phyloP scores from a whole-genome alignment of 1,284 basidiomycete species.

The Pseudozyma sp. region DNA sequence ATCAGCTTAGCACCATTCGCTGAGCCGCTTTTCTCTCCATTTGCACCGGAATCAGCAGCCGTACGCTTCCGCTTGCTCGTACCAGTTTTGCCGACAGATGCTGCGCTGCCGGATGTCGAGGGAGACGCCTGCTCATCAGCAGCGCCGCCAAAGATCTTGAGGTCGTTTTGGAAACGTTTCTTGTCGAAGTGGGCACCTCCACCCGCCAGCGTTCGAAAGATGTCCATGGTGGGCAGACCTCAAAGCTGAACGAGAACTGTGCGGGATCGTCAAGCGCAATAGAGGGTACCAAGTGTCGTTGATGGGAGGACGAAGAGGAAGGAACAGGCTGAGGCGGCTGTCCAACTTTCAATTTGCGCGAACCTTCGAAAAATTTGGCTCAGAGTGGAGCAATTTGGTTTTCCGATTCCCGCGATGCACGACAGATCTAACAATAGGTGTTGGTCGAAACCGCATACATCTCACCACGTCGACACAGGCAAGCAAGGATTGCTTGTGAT shows the following conservation, averaged over 20 bases:
- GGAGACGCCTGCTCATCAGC: slow-evolving; percentile 10
- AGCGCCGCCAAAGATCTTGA: slow-evolving; percentile 76
- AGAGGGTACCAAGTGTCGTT: background rate
- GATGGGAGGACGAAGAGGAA: background rate
- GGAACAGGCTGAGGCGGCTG: background rate
- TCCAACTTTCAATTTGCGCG: slow-evolving; percentile 2
- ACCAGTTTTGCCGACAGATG: background rate
- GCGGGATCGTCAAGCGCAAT: too few relatives aligned
- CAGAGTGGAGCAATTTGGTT: slow-evolving; percentile 12
- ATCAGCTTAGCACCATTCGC: slow-evolving; percentile 28
- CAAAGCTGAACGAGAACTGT: background rate
- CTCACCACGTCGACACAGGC: too few relatives aligned
- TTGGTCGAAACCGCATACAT: too few relatives aligned
- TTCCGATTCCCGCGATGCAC: slow-evolving; percentile 22
- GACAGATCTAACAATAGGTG: background rate
- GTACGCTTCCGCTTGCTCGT: slow-evolving; percentile 16
- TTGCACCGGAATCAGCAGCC: background rate
- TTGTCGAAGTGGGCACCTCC: slow-evolving; percentile 76
- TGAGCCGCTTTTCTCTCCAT: background rate
- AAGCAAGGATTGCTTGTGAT: too few relatives aligned
- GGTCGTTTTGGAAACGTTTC: slow-evolving; percentile 78
- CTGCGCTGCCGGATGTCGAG: slow-evolving; percentile 6
- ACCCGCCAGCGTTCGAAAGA: slow-evolving; percentile 63
- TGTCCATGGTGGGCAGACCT: slow-evolving; percentile 59
- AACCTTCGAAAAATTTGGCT: slow-evolving; percentile 45